These are phyloP conservation scores for Globisporangium mamillatum DNA, from an alignment of 352 stramenopile genomes.

Conservation along the genomic window DNA sequence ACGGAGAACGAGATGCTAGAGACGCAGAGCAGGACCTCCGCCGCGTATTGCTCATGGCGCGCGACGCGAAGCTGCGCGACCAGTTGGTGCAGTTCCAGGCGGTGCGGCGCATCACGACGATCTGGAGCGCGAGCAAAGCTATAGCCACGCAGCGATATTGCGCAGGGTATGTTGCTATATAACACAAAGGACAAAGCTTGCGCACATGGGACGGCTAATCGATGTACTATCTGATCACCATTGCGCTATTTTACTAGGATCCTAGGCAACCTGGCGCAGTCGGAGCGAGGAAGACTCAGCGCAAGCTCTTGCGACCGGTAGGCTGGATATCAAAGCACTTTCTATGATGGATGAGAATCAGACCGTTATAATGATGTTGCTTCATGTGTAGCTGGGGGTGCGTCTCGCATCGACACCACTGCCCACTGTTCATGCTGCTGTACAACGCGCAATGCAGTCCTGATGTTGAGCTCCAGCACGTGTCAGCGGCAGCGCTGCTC, in stretches of 20 bases:
- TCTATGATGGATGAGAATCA: neutral
- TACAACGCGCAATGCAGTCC: constrained; percentile 23
- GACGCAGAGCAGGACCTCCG: constrained; percentile 52
- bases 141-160: constrained; percentile 30
- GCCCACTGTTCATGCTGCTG: constrained; percentile 57
- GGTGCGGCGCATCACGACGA: constrained; percentile 39
- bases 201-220: no score
- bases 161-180: constrained; percentile 10
- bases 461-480: constrained; percentile 32
- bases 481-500: constrained; percentile 52
- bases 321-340: neutral
- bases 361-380: neutral
- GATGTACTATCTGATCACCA: no score
- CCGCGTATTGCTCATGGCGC: constrained; percentile 54
- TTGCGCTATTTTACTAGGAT: constrained; percentile 32
- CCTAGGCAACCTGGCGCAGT: constrained; percentile 56
- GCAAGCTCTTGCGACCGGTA: constrained; percentile 64
- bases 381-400: constrained; percentile 47
- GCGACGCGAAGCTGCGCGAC: constrained; percentile 45
- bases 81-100: constrained; percentile 60
- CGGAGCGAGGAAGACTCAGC: constrained; percentile 48
- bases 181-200: constrained; percentile 22
- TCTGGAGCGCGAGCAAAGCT: constrained; percentile 25
- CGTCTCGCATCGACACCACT: constrained; percentile 68
- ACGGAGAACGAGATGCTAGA: constrained; percentile 25